These are phyloP conservation scores for Triangularia verruculosa DNA, from an alignment of 2,329 filamentous ascomycete species.

Conservation along the genomic window DNA sequence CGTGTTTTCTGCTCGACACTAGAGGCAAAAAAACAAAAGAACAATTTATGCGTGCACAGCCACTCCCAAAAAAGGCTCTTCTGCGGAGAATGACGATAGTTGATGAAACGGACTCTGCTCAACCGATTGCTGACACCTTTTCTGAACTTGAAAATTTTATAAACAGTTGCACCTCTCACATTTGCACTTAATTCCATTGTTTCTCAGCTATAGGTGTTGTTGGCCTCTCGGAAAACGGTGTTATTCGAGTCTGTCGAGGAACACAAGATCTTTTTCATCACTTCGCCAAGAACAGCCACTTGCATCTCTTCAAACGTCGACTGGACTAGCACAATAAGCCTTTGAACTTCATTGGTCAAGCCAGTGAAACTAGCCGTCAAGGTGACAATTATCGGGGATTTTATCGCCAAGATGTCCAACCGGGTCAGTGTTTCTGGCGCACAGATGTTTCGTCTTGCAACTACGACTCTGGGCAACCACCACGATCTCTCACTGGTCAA, in stretches of 20 bases:
- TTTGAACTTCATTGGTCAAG: not conserved
- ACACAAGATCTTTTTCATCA: not conserved
- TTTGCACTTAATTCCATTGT: no score
- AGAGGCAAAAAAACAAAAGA: conserved; percentile 1
- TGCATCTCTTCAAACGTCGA: no score
- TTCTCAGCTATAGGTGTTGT: no score
- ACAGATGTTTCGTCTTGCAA: not conserved
- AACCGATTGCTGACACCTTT: not conserved
- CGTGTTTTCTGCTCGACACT: not conserved
- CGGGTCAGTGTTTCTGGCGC: not conserved
- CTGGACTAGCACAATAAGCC: not conserved
- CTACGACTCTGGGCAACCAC: not conserved
- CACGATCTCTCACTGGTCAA: not conserved
- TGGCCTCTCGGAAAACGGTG: no score
- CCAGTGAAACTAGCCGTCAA: not conserved
- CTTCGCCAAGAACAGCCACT: no score
- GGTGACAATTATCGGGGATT: not conserved
- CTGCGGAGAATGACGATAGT: not conserved
- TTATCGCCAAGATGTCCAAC: not conserved
- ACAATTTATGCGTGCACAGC: not conserved
- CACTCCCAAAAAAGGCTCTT: not conserved
- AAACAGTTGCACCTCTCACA: not conserved
- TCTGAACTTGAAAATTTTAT: not conserved
- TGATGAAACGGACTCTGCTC: not conserved
- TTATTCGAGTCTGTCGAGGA: no score